Percentiles rank a stretch among this genome's conserved stretches.
phyloP scores from a whole-genome alignment of 2,329 filamentous ascomycete genomes.

The Diaporthe vaccinii region DNA sequence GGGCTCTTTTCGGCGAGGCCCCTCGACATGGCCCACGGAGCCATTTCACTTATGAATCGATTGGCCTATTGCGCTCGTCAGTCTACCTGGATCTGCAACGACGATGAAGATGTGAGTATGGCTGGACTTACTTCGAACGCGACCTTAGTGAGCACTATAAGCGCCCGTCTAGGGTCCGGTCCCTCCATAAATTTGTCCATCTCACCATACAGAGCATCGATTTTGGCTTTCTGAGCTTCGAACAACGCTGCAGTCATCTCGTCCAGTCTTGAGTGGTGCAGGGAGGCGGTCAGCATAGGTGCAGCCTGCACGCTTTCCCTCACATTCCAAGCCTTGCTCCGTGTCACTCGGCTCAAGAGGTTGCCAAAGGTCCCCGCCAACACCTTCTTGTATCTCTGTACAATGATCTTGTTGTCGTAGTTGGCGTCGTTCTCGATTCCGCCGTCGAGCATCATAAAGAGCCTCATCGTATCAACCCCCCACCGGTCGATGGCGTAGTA shows the following conservation, averaged over 20 bases:
- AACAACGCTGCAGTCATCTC: slow-evolving; percentile 6
- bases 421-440: slow-evolving; percentile 83
- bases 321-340: slow-evolving; percentile 78
- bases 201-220: not conserved
- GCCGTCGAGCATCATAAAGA: slow-evolving; percentile 87
- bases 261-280: slow-evolving; percentile 21
- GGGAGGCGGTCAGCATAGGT: slow-evolving; percentile 17
- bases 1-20: slow-evolving; percentile 45
- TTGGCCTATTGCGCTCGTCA: slow-evolving; percentile 68
- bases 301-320: slow-evolving; percentile 65
- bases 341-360: slow-evolving; percentile 77
- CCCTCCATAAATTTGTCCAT: slow-evolving; percentile 36
- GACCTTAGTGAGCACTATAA: slow-evolving; percentile 66
- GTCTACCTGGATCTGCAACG: not conserved
- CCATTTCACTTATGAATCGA: slow-evolving; percentile 72
- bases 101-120: slow-evolving; percentile 26
- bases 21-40: slow-evolving; percentile 76
- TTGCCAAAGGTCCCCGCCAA: slow-evolving; percentile 87
- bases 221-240: slow-evolving; percentile 12
- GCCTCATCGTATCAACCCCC: slow-evolving; percentile 88
- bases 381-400: slow-evolving; percentile 82
- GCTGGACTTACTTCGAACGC: slow-evolving; percentile 66
- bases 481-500: slow-evolving; percentile 92
- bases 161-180: slow-evolving; percentile 37
- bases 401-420: slow-evolving; percentile 85